phyloP scores from a whole-genome alignment of 805 yeast genomes.

The Metschnikowia bowlesiae region DNA sequence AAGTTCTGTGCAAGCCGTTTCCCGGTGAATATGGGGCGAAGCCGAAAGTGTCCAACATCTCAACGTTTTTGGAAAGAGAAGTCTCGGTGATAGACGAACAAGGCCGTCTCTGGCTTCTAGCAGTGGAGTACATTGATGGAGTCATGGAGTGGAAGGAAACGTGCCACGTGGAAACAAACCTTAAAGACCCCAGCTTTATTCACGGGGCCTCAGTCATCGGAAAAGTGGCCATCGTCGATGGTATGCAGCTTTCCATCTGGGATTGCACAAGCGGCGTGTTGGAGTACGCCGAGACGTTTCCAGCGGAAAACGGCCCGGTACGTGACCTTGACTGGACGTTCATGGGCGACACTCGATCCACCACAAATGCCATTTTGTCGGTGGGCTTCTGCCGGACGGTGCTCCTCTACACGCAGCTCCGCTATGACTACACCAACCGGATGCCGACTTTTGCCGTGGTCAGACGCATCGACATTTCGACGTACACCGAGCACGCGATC shows the following conservation, averaged over 20 bases:
- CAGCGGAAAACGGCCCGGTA: conserved; percentile 34
- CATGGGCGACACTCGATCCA: conserved; percentile 39
- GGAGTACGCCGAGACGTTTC: conserved; percentile 52
- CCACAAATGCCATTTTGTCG: conserved; percentile 60
- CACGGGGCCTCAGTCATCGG: conserved; percentile 68
- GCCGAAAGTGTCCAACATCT: conserved; percentile 52
- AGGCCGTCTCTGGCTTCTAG: conserved; percentile 24
- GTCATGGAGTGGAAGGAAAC: conserved; percentile 52
- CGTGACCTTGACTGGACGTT: conserved; percentile 87
- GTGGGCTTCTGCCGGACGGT: conserved; percentile 69
- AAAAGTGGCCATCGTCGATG: conserved; percentile 72
- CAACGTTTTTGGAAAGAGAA: conserved; percentile 41
- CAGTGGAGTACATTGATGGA: conserved; percentile 16
- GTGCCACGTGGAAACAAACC: conserved; percentile 51
- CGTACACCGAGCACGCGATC: conserved; percentile 71
- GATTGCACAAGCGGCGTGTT: conserved; percentile 63
- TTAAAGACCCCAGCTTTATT: conserved; percentile 47
- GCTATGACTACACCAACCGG: conserved; percentile 83
- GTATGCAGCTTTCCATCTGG: conserved; percentile 66
- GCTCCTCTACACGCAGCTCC: conserved; percentile 68
- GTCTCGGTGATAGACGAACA: conserved; percentile 53
- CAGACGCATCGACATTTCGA: conserved; percentile 64
- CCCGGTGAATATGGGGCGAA: conserved; percentile 31
- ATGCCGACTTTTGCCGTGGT: conserved; percentile 75
- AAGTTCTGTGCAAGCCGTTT: conserved; percentile 21